Evolutionary conservation across 768 basidiomycete genomes (phyloP), one percentile per base, ranked within the genome.

Genomic region (Boletus bicolor): DNA sequence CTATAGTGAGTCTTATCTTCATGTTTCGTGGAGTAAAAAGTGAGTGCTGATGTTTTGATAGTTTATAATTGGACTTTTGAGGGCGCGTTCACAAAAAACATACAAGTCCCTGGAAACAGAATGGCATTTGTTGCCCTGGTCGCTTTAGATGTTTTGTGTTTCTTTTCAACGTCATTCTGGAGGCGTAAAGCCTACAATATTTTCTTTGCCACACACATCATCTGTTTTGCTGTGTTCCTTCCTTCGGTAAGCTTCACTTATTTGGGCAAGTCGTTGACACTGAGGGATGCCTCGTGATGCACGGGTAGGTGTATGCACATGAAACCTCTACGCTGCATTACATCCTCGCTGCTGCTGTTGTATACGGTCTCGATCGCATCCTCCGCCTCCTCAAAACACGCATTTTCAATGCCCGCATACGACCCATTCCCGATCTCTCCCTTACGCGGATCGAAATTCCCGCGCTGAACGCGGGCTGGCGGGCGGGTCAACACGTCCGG

Each of bases 401-500:
- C 26, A 44, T 78, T 46, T 69, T 71, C 11, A 61, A 58, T 10
- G 83, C 82, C 11, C 73, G 71, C 26, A 66, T 86, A 54, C 70
- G 70, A 24, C 65, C 79, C 1, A 68, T 83, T 10, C 72, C 76
- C 2, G 77, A 77, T 9, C 75, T 82, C 21, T 69, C 71, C 14
- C 71, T 76, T 41, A 82, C 81, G 6, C 72, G 78, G 42, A 64
- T 85, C 28, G 75, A 79, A 37, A 65, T 82, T 8, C 77, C 77
- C 0, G 51, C 64, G 5, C 43, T 84, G 43, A 76, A 73, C 46
- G 69, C 73, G 0, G 84, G 84, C 19, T 85, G 83, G 83, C 72
- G 82, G 30, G 74, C 81, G 0, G 83, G 85, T 3, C 83, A 85
- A 61, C 82, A 85, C 62, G 80, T 86, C 43, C 77, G 83, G 44